Percentiles rank a stretch among this genome's conserved stretches.
Conservation (phyloP, 2,329 filamentous ascomycete genomes). For the Paracoccidioides brasiliensis region DNA sequence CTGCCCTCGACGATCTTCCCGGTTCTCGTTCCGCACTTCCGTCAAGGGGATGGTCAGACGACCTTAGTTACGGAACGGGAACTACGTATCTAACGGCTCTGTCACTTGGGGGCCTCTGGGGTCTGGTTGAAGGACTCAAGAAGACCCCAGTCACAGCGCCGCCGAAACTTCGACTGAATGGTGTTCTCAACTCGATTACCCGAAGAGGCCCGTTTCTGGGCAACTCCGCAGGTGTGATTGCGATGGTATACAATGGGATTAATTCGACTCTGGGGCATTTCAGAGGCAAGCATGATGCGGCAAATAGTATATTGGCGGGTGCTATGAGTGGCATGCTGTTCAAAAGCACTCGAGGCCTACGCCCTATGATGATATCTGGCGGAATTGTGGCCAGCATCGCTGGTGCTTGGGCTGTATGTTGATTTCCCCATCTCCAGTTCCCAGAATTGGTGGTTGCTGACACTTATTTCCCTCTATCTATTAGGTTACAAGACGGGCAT, state of each 20-base stretch:
- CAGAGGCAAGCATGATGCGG: constrained; percentile 75
- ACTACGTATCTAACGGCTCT: constrained; percentile 86
- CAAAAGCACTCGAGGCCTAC: constrained; percentile 82
- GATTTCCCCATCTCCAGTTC: constrained; percentile 7
- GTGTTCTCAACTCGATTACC: constrained; percentile 87
- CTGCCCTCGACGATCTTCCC: constrained; percentile 70
- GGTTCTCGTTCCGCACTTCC: constrained; percentile 79
- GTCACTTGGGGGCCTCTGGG: constrained; percentile 78
- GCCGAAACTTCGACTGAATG: constrained; percentile 86
- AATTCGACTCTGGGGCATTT: constrained; percentile 71
- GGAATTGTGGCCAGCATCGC: constrained; percentile 78
- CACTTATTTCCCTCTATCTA: constrained; percentile 8
- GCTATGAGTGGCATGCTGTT: constrained; percentile 85
- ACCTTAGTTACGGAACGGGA: constrained; percentile 94
- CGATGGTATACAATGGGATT: constrained; percentile 89
- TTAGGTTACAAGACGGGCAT: constrained; percentile 39
- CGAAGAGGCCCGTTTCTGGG: constrained; percentile 86
- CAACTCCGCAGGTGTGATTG: constrained; percentile 89
- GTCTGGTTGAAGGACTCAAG: constrained; percentile 75
- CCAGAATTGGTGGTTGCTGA: constrained; percentile 6
- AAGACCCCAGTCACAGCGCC: constrained; percentile 57
- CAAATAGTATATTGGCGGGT: constrained; percentile 78
- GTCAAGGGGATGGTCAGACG: constrained; percentile 93
- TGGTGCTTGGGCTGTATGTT: constrained; percentile 77
- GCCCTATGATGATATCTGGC: constrained; percentile 89